These are phyloP conservation scores for Crithidia fasciculata DNA, from an alignment of 208 protist genomes.

Conservation along the genomic window DNA sequence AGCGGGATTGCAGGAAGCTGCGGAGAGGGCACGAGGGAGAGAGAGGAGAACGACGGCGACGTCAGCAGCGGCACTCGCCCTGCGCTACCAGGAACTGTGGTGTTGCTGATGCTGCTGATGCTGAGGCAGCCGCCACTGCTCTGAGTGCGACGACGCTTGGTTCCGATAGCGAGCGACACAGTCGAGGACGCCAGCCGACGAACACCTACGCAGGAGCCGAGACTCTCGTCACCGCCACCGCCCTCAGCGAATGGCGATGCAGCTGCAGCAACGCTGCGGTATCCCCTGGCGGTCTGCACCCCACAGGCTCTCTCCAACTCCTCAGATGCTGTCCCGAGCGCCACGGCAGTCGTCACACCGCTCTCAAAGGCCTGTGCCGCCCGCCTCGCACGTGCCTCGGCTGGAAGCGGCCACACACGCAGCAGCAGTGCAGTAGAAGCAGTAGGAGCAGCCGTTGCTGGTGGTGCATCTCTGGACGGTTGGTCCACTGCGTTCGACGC, in stretches of 20 bases:
- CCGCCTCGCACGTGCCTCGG: slow-evolving; percentile 26
- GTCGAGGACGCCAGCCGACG: too few relatives aligned
- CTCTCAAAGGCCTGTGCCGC: slow-evolving; percentile 27
- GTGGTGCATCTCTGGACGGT: neutral
- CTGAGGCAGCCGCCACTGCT: too few relatives aligned
- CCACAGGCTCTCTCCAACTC: neutral
- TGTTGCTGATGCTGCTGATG: too few relatives aligned
- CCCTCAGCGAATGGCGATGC: neutral
- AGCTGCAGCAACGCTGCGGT: neutral
- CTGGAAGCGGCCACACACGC: too few relatives aligned
- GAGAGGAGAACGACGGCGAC: slow-evolving; percentile 23
- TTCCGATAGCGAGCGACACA: slow-evolving; percentile 12
- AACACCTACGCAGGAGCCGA: too few relatives aligned
- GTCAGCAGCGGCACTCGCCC: neutral
- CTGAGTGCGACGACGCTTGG: slow-evolving; percentile 7
- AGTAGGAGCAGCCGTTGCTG: slow-evolving; percentile 1
- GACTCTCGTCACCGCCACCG: neutral
- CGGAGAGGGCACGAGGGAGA: slow-evolving; percentile 10
- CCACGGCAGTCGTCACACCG: neutral
- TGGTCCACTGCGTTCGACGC: too few relatives aligned
- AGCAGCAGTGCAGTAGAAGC: neutral
- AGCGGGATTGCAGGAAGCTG: slow-evolving; percentile 16
- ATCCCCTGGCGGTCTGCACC: slow-evolving; percentile 24
- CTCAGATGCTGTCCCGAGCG: too few relatives aligned
- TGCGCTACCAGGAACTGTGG: too few relatives aligned